These are phyloP conservation scores for Taphrina wiesneri DNA, from an alignment of 1,139 yeast species.

Conservation along the genomic window DNA sequence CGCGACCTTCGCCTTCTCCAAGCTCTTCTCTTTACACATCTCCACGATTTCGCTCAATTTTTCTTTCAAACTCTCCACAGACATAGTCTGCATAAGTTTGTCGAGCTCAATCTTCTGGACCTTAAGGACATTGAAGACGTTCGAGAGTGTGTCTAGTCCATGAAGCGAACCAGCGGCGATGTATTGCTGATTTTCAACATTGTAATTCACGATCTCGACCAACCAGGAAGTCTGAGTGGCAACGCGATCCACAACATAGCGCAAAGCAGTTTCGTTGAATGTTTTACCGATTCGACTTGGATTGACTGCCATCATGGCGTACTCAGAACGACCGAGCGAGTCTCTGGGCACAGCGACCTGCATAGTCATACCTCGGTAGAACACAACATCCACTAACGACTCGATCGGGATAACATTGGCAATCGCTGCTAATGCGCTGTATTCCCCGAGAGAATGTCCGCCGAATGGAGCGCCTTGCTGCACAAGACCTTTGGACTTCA, in stretches of 20 bases:
- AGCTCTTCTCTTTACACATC: constrained; percentile 77
- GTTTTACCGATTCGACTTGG: constrained; percentile 90
- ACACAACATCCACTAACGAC: constrained; percentile 94
- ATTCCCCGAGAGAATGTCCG: constrained; percentile 99
- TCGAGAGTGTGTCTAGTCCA: constrained; percentile 87
- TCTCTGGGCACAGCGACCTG: constrained; percentile 99
- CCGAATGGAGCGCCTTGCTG: constrained; percentile 94
- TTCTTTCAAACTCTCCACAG: constrained; percentile 82
- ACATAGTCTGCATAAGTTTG: constrained; percentile 76
- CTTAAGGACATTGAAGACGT: constrained; percentile 89
- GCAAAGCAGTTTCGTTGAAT: constrained; percentile 87
- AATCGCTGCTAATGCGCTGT: constrained; percentile 92
- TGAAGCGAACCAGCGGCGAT: constrained; percentile 98
- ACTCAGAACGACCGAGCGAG: constrained; percentile 89
- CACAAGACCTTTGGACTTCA: constrained; percentile 91
- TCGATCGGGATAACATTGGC: constrained; percentile 99
- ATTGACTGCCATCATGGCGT: constrained; percentile 98
- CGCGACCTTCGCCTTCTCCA: constrained; percentile 84
- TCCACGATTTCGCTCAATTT: constrained; percentile 83
- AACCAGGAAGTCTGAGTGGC: constrained; percentile 84
- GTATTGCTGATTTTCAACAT: constrained; percentile 96
- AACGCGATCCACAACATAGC: constrained; percentile 91
- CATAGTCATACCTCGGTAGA: constrained; percentile 99
- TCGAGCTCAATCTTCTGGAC: constrained; percentile 90
- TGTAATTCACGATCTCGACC: constrained; percentile 95